Conservation (phyloP, 768 basidiomycete genomes). For the Termitomyces sp. region DNA sequence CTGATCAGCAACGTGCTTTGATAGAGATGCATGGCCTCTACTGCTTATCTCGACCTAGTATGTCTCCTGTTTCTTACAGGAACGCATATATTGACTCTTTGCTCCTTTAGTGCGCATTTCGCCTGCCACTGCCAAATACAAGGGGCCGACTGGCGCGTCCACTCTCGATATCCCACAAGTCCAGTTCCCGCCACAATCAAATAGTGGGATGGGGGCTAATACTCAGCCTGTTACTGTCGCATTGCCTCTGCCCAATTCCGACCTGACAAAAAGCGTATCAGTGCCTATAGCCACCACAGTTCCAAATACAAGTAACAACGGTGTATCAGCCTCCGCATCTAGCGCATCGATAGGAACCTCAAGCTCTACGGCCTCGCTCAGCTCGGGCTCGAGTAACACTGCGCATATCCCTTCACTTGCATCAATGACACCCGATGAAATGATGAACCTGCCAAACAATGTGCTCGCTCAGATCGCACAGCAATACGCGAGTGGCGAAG, state of each 20-base stretch:
- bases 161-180: conserved; percentile 44
- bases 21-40: conserved; percentile 92
- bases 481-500: conserved; percentile 39
- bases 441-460: conserved; percentile 43
- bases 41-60: conserved; percentile 85
- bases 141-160: conserved; percentile 45
- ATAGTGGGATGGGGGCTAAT: conserved; percentile 27
- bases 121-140: conserved; percentile 86
- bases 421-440: conserved; percentile 50
- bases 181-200: conserved; percentile 35
- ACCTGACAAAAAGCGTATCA: conserved; percentile 63
- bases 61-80: conserved; percentile 25
- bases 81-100: conserved; percentile 27
- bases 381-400: conserved; percentile 48
- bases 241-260: conserved; percentile 41
- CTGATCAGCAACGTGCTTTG: conserved; percentile 85
- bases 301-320: conserved; percentile 32
- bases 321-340: conserved; percentile 39
- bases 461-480: conserved; percentile 46
- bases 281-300: conserved; percentile 57
- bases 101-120: conserved; percentile 75
- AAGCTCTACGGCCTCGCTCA: conserved; percentile 47
- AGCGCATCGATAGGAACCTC: conserved; percentile 49
- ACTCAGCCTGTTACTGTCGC: conserved; percentile 42
- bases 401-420: conserved; percentile 48